Evolutionary conservation across 2,329 filamentous ascomycete genomes (phyloP).

Genomic region (Aspergillus brunneoviolaceus): DNA sequence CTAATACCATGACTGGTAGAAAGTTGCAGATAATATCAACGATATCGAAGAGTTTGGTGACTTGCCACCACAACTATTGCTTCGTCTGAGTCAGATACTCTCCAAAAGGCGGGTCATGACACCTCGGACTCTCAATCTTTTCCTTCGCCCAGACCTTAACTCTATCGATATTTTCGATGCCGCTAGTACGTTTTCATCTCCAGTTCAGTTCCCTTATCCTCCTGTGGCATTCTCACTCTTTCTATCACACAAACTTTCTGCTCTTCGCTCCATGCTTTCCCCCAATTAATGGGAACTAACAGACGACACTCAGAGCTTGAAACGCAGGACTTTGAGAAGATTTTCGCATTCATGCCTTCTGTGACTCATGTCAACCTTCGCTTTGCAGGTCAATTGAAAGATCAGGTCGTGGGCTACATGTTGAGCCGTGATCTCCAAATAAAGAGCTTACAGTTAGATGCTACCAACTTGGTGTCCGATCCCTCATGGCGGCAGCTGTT

Average conservation of each 20-base stretch:
- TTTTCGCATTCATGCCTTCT: constrained; percentile 72
- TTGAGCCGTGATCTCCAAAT: constrained; percentile 68
- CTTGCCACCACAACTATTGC: constrained; percentile 56
- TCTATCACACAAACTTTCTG: neutral
- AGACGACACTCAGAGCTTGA: constrained; percentile 57
- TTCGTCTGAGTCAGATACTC: constrained; percentile 62
- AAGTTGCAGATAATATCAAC: constrained; percentile 62
- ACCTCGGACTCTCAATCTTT: constrained; percentile 45
- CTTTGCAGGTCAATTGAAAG: constrained; percentile 90
- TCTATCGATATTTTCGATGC: constrained; percentile 62
- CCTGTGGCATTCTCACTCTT: neutral
- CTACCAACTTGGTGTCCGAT: constrained; percentile 79
- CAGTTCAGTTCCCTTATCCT: neutral
- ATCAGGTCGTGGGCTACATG: constrained; percentile 78
- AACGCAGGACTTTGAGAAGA: constrained; percentile 73
- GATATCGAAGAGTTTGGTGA: constrained; percentile 66
- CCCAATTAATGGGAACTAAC: neutral
- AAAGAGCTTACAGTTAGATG: constrained; percentile 74
- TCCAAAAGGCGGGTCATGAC: constrained; percentile 62
- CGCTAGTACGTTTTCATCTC: constrained; percentile 47
- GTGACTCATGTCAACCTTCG: constrained; percentile 72
- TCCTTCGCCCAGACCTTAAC: constrained; percentile 54
- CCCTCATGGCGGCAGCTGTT: constrained; percentile 72
- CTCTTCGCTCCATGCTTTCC: neutral
- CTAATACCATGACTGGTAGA: constrained; percentile 32